These are phyloP conservation scores for Tetratostichococcus sp. DNA, from an alignment of 139 green algal species.

Conservation along the genomic window DNA sequence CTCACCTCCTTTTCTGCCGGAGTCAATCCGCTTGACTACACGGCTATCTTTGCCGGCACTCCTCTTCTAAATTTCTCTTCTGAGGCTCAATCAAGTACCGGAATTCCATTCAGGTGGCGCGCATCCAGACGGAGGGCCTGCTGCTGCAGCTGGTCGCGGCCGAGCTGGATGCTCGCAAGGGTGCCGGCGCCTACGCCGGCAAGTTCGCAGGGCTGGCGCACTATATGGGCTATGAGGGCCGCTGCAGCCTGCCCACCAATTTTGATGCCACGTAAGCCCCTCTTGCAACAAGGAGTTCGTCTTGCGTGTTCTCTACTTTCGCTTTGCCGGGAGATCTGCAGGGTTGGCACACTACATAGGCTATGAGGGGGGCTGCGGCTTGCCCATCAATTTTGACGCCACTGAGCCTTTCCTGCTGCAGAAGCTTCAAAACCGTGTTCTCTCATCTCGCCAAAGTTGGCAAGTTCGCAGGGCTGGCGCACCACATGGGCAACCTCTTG, in stretches of 20 bases:
- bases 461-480: too few species aligned
- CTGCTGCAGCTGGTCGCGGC: slow-evolving; percentile 32
- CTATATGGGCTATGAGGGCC: slow-evolving; percentile 59
- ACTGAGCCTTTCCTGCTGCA: slow-evolving; percentile 11
- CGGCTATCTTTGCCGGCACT: too few species aligned
- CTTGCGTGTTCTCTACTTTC: too few species aligned
- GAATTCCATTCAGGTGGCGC: slow-evolving; percentile 12
- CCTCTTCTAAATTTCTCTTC: too few species aligned
- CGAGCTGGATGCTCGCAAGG: slow-evolving; percentile 26
- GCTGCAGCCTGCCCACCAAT: slow-evolving; percentile 56
- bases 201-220: slow-evolving; percentile 37
- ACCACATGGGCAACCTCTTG: too few species aligned
- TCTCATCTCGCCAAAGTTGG: too few species aligned
- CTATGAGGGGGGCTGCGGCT: slow-evolving; percentile 51
- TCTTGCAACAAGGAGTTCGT: too few species aligned
- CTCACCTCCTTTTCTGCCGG: too few species aligned
- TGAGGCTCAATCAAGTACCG: not conserved
- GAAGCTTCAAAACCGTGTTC: too few species aligned
- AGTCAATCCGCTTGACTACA: too few species aligned
- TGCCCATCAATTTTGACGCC: slow-evolving; percentile 62
- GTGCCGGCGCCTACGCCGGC: slow-evolving; percentile 10
- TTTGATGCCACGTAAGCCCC: slow-evolving; percentile 47
- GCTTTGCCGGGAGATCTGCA: too few species aligned
- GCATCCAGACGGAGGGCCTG: slow-evolving; percentile 57
- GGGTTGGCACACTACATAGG: slow-evolving; percentile 28